Percentiles rank a stretch among this genome's conserved stretches.
These are phyloP conservation scores for Coemansia sp. DNA, from an alignment of 192 early-diverging fungal species.

Conservation along the genomic window DNA sequence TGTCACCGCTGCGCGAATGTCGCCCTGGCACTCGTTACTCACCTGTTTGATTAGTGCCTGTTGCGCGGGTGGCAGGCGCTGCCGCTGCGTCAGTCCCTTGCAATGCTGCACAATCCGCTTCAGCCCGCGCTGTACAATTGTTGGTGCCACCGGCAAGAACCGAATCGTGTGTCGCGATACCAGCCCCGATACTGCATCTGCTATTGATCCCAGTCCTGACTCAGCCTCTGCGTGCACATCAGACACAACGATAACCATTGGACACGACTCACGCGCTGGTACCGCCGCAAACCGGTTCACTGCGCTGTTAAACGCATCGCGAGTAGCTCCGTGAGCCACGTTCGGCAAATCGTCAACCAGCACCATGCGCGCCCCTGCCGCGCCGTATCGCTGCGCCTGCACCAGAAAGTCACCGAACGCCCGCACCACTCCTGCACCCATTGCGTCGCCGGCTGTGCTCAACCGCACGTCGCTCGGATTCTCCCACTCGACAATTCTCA, in stretches of 20 bases:
- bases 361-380: constrained; percentile 28
- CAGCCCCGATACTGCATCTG: constrained; percentile 6
- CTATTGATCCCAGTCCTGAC: constrained; percentile 29
- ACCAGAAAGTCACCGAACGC: constrained; percentile 58
- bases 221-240: constrained; percentile 42
- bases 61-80: neutral
- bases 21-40: constrained; percentile 57
- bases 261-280: constrained; percentile 33
- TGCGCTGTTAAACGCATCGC: constrained; percentile 55
- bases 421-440: constrained; percentile 46
- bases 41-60: neutral
- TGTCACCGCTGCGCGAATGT: constrained; percentile 61
- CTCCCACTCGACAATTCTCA: constrained; percentile 65
- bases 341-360: constrained; percentile 65
- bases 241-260: constrained; percentile 49
- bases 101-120: constrained; percentile 44
- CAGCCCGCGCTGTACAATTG: constrained; percentile 62
- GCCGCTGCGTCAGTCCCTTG: neutral
- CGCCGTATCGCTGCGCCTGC: constrained; percentile 55
- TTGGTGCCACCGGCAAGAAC: constrained; percentile 66
- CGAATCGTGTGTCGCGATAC: constrained; percentile 43
- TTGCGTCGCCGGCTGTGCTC: constrained; percentile 10
- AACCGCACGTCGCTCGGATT: constrained; percentile 41
- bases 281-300: constrained; percentile 43
- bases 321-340: constrained; percentile 50